Base-by-base conservation (phyloP, 2,329 filamentous ascomycete species). In the Trichothecium roseum region DNA sequence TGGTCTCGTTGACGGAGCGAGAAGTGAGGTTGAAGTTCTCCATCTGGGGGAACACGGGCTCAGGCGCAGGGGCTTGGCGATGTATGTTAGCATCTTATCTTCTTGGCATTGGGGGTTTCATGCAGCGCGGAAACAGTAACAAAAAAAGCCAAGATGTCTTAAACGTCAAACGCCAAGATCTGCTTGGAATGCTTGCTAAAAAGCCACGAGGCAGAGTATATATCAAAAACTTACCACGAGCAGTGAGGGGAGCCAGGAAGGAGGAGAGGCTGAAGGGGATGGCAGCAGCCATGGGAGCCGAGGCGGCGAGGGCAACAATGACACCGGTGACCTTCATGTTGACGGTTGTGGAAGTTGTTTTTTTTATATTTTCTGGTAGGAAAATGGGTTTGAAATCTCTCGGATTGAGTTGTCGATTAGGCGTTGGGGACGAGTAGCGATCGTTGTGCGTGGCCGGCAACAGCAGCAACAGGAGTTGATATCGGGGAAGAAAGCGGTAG, bases 241-340 rank as follows among this genome's bases (percentile, higher is more conserved):
- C 20, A 24, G 20, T 24, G 20, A 16, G 14, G 18, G 30, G 30
- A 24, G 37, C 32, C 6, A 35, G 27, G 28, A 31, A 34, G 32
- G 34, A 32, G 12, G 33, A 27, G 17, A 39, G 35, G 32, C 18
- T 15, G 37, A 39, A 39, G 20, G 37, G 37, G n/a, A 39, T 17
- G 30, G 49, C 44, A 27, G 39, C 16, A 3, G 39, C 40, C 18
- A 51, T 30, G 8, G 48, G 39, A 8, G 40, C 42, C 34, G 40
- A 35, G 17, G 35, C 37, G 28, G 45, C 43, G 31, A 52, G 32
- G 31, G 41, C 20, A 18, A 51, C 30, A 27, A 43, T 26, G 32
- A 45, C 15, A 30, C 34, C 40, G 35, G 38, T 30, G 29, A 46
- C 40, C 46, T 51, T 52, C 49, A 52, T 52, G n/a, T 38, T 45